A percentile compares a stretch with the other conserved stretches of the same genome.
These are phyloP conservation scores for Tolypocladium inflatum DNA, from an alignment of 2,329 filamentous ascomycete species.

Conservation along the genomic window DNA sequence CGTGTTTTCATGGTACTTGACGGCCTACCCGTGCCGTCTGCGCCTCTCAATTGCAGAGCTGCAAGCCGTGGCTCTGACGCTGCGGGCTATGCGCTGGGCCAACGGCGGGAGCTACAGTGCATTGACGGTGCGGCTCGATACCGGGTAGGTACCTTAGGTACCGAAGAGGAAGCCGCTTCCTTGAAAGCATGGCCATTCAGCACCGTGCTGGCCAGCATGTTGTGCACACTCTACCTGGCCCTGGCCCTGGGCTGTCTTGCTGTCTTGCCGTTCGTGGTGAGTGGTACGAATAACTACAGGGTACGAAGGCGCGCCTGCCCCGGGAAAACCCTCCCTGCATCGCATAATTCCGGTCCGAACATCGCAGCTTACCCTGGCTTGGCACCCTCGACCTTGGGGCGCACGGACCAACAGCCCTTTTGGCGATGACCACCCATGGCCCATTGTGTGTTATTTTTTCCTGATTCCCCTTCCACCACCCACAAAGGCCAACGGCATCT, in stretches of 20 bases:
- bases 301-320: not conserved
- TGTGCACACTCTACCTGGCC: not conserved
- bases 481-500: conserved; percentile 2
- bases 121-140: not conserved
- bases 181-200: not conserved
- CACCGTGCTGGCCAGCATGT: not conserved
- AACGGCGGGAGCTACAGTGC: not conserved
- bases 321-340: not conserved
- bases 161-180: not conserved
- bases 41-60: not conserved
- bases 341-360: conserved; percentile 5
- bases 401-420: conserved; percentile 8
- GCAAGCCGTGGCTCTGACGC: not conserved
- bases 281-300: not conserved
- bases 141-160: too few relatives aligned
- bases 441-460: conserved; percentile 5
- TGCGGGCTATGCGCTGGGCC: not conserved
- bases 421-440: conserved; percentile 10
- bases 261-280: not conserved
- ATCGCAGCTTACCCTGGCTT: conserved; percentile 1
- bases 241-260: not conserved
- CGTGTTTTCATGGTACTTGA: too few relatives aligned
- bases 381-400: not conserved
- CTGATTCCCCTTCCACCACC: conserved; percentile 4
- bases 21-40: not conserved